Conservation (phyloP, 345 rosid species). For the Toxicodendron radicans region DNA sequence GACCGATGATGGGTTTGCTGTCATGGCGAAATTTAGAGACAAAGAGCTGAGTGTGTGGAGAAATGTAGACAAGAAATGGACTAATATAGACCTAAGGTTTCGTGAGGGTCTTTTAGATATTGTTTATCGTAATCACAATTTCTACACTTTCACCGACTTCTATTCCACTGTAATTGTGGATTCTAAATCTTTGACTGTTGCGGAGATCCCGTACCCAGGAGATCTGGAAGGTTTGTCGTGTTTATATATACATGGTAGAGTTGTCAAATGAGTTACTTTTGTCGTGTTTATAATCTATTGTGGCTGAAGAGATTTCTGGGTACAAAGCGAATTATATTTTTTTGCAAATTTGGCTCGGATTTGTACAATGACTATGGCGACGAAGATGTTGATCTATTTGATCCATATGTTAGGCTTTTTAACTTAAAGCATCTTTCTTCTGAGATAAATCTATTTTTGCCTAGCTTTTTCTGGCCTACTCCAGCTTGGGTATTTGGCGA, state of each 20-base stretch:
- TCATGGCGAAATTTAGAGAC: neutral
- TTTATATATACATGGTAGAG: neutral
- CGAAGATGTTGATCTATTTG: no score
- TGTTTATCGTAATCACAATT: neutral
- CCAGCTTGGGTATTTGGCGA: no score
- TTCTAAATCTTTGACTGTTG: neutral
- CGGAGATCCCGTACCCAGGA: neutral
- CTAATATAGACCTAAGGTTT: no score
- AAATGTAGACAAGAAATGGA: slow-evolving; percentile 6
- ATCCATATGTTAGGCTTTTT: no score
- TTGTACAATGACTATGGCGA: no score
- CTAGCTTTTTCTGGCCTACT: no score
- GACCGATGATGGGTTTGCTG: neutral
- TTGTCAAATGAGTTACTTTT: slow-evolving; percentile 2
- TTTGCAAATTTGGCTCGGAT: no score
- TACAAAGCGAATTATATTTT: no score
- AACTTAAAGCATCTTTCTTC: no score
- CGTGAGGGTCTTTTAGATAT: neutral
- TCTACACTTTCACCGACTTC: neutral
- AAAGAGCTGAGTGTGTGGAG: no score
- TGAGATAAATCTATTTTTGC: no score
- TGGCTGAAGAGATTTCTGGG: neutral
- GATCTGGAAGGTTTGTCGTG: no score
- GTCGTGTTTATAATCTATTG: neutral
- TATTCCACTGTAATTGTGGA: neutral